Evolutionary conservation across 805 yeast species (phyloP), one percentile per base, ranked within the genome.

Genomic region (Yamadazyma phyllophila): DNA sequence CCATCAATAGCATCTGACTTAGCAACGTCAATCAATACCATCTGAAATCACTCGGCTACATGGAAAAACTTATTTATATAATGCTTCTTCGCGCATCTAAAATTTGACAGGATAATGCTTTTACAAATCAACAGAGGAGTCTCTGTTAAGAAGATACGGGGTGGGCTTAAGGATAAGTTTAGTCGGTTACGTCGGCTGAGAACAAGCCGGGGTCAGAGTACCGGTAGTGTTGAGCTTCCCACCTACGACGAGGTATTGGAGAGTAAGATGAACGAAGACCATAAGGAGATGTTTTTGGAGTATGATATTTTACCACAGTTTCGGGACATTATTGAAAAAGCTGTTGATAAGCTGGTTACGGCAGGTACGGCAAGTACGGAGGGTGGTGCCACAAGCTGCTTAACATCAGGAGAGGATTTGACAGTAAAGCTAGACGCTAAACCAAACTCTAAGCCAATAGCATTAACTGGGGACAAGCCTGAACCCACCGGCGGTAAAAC

Each of bases 251-350:
- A 44, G 24, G 47, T 39, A 3, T n/a, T 44, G 7, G 20, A 31
- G 34, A 27, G 35, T 12, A 38, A 38, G 39, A 11, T 14, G 15
- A 17, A 5, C 6, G 35, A 38, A 26, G 13, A 16, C 20, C 17
- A 37, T 8, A 26, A 30, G 6, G 36, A 29, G 14, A 10, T 3
- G 36, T 12, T 10, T 11, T 16, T 8, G 9, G 36, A 29, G 15
- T 43, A 31, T 20, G 46, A 43, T 24, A 31, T 43, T 15, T 29
- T 43, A 15, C 46, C 46, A 12, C 40, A 43, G 35, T 43, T 43
- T 26, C 34, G 26, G 16, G 41, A 37, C 15, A 38, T 43, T 27
- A 30, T 43, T 31, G 7, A 34, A 16, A 24, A n/a, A n/a, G n/a
- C n/a, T n/a, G n/a, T n/a, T n/a, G n/a, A n/a, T n/a, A n/a, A n/a